Percentiles rank a stretch among this genome's conserved stretches.
Conservation (phyloP, 2,329 filamentous ascomycete species). For the Pseudovirgaria hyperparasitica region DNA sequence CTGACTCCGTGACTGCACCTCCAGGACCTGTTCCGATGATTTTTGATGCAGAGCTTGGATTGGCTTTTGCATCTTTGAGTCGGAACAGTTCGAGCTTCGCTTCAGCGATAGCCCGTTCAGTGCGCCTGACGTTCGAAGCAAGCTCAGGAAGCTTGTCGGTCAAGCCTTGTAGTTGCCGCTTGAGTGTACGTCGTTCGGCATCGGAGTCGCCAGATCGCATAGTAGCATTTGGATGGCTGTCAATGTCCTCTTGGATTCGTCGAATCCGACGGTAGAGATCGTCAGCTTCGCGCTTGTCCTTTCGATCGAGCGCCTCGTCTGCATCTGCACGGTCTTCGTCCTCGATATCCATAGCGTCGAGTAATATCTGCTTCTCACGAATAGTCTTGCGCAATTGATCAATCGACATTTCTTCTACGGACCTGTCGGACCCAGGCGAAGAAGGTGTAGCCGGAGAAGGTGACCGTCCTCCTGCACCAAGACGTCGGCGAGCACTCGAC, state of each 20-base stretch:
- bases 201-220: conserved; percentile 55
- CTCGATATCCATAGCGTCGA: conserved; percentile 93
- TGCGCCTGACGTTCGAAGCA: conserved; percentile 79
- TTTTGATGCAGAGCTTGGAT: conserved; percentile 65
- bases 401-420: conserved; percentile 68
- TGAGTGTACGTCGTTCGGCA: conserved; percentile 73
- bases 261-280: conserved; percentile 88
- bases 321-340: conserved; percentile 85
- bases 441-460: conserved; percentile 60
- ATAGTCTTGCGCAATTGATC: conserved; percentile 90
- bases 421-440: conserved; percentile 43
- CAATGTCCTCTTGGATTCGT: conserved; percentile 87
- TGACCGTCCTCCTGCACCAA: conserved; percentile 55
- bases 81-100: conserved; percentile 87
- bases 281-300: conserved; percentile 83
- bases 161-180: conserved; percentile 76
- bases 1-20: conserved; percentile 79
- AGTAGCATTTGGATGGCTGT: conserved; percentile 71
- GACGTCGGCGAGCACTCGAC: conserved; percentile 79
- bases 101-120: conserved; percentile 87
- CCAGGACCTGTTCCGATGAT: conserved; percentile 91
- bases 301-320: conserved; percentile 80
- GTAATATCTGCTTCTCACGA: conserved; percentile 80
- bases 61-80: conserved; percentile 80
- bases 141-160: conserved; percentile 85